phyloP scores from a whole-genome alignment of 495 filamentous ascomycete species.

The Xylaria bambusicola region DNA sequence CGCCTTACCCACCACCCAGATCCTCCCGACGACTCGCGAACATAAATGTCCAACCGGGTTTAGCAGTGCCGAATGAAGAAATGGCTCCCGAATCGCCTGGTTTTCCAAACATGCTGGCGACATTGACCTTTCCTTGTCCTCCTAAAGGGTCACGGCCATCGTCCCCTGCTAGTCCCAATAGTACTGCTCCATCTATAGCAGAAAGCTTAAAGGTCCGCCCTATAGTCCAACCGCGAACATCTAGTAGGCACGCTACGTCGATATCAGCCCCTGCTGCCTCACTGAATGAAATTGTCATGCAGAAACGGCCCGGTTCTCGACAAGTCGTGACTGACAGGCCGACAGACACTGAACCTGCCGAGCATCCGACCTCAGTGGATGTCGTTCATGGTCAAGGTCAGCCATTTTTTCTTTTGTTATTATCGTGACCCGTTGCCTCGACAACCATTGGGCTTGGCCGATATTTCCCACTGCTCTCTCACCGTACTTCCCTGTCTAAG shows the following conservation, averaged over 20 bases:
- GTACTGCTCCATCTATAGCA: slow-evolving; percentile 4
- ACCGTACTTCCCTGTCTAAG: background rate
- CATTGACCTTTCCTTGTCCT: slow-evolving; percentile 27
- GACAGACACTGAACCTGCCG: background rate
- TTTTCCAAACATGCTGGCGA: slow-evolving; percentile 31
- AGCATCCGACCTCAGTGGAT: background rate
- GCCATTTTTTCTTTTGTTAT: background rate
- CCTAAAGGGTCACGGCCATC: slow-evolving; percentile 21
- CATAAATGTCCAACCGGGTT: slow-evolving; percentile 1
- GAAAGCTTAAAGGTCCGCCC: background rate
- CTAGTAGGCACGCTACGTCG: slow-evolving; percentile 22
- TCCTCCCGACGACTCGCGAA: background rate
- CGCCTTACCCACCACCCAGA: background rate
- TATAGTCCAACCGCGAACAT: slow-evolving; percentile 19
- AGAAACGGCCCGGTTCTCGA: slow-evolving; percentile 1
- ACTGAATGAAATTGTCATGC: slow-evolving; percentile 23
- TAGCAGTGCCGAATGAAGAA: slow-evolving; percentile 16
- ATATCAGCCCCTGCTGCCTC: slow-evolving; percentile 13
- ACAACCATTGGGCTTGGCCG: background rate
- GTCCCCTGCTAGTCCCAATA: slow-evolving; percentile 19
- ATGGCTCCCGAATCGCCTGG: slow-evolving; percentile 27
- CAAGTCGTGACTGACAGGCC: background rate
- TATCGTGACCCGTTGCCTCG: background rate
- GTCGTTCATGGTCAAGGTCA: background rate
- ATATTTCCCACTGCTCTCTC: background rate